These are phyloP conservation scores for Pascua sp. DNA, from an alignment of 1,284 basidiomycete species.

Conservation along the genomic window DNA sequence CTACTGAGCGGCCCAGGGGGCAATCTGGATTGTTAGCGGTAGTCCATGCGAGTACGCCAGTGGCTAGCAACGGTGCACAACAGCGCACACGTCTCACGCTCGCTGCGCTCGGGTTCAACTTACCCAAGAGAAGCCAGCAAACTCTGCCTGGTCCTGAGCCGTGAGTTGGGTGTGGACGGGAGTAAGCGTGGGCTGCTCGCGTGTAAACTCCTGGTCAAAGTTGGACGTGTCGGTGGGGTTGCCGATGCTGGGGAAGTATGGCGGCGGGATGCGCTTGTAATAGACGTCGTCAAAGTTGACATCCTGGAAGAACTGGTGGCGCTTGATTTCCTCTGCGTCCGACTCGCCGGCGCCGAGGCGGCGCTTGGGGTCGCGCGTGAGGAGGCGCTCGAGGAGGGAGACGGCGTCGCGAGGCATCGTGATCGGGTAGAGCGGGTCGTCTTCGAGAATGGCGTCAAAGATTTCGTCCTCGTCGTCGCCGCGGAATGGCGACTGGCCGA, in stretches of 20 bases:
- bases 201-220: slow-evolving; percentile 96
- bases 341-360: slow-evolving; percentile 90
- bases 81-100: neutral
- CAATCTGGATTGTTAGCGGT: neutral
- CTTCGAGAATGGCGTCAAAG: slow-evolving; percentile 97
- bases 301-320: slow-evolving; percentile 97
- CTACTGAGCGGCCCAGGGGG: neutral
- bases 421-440: slow-evolving; percentile 97
- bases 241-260: slow-evolving; percentile 88
- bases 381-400: slow-evolving; percentile 85
- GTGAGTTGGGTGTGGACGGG: slow-evolving; percentile 94
- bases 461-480: slow-evolving; percentile 99
- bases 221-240: slow-evolving; percentile 58
- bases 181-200: slow-evolving; percentile 93
- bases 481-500: slow-evolving; percentile 98
- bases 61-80: neutral
- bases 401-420: slow-evolving; percentile 99
- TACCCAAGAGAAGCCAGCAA: slow-evolving; percentile 87
- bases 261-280: slow-evolving; percentile 92
- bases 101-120: slow-evolving; percentile 9
- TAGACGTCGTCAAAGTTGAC: slow-evolving; percentile 94
- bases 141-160: slow-evolving; percentile 89
- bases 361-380: slow-evolving; percentile 87
- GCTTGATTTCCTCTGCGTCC: slow-evolving; percentile 97
- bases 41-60: neutral